Conservation (phyloP, 805 yeast species). For the Tetrapisispora fleetii region DNA sequence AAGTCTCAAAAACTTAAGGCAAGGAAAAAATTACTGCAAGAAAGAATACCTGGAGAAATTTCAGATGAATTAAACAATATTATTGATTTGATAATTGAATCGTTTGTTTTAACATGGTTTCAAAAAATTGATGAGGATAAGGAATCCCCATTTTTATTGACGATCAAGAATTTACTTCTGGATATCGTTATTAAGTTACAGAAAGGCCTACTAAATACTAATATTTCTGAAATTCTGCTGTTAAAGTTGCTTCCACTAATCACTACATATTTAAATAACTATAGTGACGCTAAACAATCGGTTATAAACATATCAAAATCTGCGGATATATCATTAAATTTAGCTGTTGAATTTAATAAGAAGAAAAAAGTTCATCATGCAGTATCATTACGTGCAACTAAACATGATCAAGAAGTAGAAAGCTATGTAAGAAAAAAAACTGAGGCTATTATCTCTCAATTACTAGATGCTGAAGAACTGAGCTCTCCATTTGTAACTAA, state of each 20-base stretch:
- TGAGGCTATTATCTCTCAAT: constrained; percentile 33
- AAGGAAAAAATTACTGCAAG: background rate
- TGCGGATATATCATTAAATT: constrained; percentile 31
- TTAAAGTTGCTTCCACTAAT: constrained; percentile 52
- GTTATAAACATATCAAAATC: constrained; percentile 10
- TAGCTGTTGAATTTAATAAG: constrained; percentile 33
- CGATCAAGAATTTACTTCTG: constrained; percentile 36
- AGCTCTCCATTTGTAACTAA: constrained; percentile 39
- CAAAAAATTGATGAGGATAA: constrained; percentile 30
- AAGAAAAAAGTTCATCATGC: constrained; percentile 48
- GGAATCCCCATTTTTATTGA: constrained; percentile 30
- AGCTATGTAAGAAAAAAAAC: constrained; percentile 39
- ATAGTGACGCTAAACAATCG: constrained; percentile 33
- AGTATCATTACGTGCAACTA: constrained; percentile 30
- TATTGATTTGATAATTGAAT: constrained; percentile 37
- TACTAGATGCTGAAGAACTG: constrained; percentile 38
- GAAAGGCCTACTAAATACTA: constrained; percentile 34
- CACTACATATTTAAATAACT: constrained; percentile 52
- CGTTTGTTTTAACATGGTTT: constrained; percentile 53
- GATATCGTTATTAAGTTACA: constrained; percentile 35
- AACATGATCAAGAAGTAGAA: constrained; percentile 36
- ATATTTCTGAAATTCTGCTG: constrained; percentile 49
- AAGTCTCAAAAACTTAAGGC: background rate
- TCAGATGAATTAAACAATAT: constrained; percentile 39
- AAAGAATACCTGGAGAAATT: constrained; percentile 9